Base-by-base conservation (phyloP, 2,329 filamentous ascomycete species). In the Diaporthe velutina region DNA sequence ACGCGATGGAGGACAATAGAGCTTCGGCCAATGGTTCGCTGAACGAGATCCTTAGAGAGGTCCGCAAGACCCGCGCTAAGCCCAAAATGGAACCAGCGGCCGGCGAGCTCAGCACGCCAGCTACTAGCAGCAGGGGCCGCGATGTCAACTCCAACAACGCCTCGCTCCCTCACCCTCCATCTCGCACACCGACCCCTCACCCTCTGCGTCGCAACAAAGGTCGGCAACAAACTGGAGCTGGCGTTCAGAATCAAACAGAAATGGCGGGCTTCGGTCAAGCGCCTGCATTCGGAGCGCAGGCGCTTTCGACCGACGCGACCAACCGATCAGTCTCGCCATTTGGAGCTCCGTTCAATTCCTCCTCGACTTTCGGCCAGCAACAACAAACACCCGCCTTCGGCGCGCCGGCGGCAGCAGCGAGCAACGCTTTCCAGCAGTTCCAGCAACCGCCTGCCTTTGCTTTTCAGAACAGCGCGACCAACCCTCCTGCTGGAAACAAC, bases 251-350 rank as follows among this genome's bases (percentile, higher is more conserved):
- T 64, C 57, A n/a, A 70, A 38, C 68, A 72, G 74, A 66, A 64
- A 76, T 76, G 75, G 72, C 75, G 57, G 74, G 70, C 75, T 75
- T 76, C 61, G 76, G 74, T 74, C 72, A 74, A 61, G 52, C 76
- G 54, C 71, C 76, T 76, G 74, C 57, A 66, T 73, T 76, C 68
- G 74, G 74, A 72, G 76, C 76, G 72, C 76, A 75, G 71, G 74
- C 75, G 71, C 74, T 74, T 71, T 76, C 72, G 67, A 71, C 73
- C 73, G 61, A 72, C 74, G 57, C 71, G 71, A 71, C 64, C 50
- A 60, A 60, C 48, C 64, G 61, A 55, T 67, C 75, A 52, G 57
- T 74, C 40, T 77, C 74, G 52, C 72, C 74, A 50, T 76, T 77
- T 74, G 68, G 67, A 74, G 67, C 76, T 71, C 73, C 75, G 54